Conservation (phyloP, 192 early-diverging fungal species). For the Entomortierella chlamydospora region DNA sequence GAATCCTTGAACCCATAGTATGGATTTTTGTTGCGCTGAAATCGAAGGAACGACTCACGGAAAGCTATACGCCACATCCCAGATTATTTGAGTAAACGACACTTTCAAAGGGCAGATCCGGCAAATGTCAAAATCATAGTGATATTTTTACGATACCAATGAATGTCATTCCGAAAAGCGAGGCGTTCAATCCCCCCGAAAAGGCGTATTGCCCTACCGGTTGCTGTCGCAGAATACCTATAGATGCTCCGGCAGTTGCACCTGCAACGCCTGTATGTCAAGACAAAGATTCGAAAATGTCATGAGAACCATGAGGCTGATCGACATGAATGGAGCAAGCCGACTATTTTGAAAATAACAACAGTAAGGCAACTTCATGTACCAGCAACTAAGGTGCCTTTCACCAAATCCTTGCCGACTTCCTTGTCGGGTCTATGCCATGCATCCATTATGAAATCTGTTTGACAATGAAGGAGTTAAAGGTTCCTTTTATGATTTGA, state of each 20-base stretch:
- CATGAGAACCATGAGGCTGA: too few relatives aligned
- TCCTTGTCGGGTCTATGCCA: slow-evolving; percentile 18
- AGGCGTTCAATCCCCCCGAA: slow-evolving; percentile 60
- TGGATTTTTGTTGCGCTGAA: slow-evolving; percentile 64
- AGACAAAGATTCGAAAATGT: too few relatives aligned
- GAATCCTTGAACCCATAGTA: slow-evolving; percentile 66
- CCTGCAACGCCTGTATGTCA: slow-evolving; percentile 49
- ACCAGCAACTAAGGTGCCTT: slow-evolving; percentile 38
- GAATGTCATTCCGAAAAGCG: slow-evolving; percentile 63
- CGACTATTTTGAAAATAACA: neutral
- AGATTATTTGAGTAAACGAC: neutral
- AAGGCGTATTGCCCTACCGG: slow-evolving; percentile 58
- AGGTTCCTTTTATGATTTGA: too few relatives aligned
- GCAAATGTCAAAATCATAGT: too few relatives aligned
- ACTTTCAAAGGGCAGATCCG: neutral
- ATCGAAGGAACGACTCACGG: slow-evolving; percentile 70
- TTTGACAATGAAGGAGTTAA: neutral
- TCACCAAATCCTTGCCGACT: slow-evolving; percentile 42
- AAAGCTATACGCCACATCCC: slow-evolving; percentile 41
- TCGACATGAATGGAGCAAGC: too few relatives aligned
- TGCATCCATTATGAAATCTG: slow-evolving; percentile 16
- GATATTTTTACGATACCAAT: slow-evolving; percentile 55
- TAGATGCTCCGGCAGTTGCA: slow-evolving; percentile 54
- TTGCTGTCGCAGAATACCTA: slow-evolving; percentile 59
- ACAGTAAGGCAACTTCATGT: neutral